Evolutionary conservation across 768 basidiomycete species (phyloP).

Genomic region (Pisolithus orientalis): DNA sequence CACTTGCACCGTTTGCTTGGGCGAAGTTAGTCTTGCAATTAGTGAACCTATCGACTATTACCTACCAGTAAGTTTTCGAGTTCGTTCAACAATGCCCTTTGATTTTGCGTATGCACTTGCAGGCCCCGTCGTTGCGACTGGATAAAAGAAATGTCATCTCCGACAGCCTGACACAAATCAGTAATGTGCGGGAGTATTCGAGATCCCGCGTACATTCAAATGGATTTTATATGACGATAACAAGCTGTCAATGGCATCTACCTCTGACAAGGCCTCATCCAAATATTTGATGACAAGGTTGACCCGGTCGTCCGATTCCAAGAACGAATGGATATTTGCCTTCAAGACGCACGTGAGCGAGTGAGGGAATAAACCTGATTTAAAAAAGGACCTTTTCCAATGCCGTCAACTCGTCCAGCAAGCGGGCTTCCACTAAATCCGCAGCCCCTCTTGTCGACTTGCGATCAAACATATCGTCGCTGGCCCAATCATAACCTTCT

Average conservation of each 20-base stretch:
- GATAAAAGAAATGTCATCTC: constrained; percentile 92
- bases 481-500: constrained; percentile 97
- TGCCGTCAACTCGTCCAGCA: constrained; percentile 86
- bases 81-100: constrained; percentile 76
- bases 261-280: constrained; percentile 82
- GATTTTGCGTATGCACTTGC: constrained; percentile 97
- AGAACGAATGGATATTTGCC: constrained; percentile 97
- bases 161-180: constrained; percentile 62
- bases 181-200: constrained; percentile 1
- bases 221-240: constrained; percentile 96
- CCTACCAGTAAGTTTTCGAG: constrained; percentile 81
- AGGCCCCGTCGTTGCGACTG: constrained; percentile 95
- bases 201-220: constrained; percentile 62
- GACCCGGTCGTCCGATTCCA: constrained; percentile 93
- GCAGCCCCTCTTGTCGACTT: constrained; percentile 67
- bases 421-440: constrained; percentile 85
- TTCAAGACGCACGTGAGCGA: constrained; percentile 24
- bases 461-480: constrained; percentile 64
- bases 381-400: constrained; percentile 69
- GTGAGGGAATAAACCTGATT: neutral
- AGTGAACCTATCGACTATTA: neutral
- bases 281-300: constrained; percentile 78
- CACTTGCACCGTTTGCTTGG: constrained; percentile 93
- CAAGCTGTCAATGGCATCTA: constrained; percentile 85
- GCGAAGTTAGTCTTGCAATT: neutral